Percentiles rank a stretch among this genome's conserved stretches.
Evolutionary conservation across 2,329 filamentous ascomycete genomes (phyloP).

Genomic region (Madurella fahalii): DNA sequence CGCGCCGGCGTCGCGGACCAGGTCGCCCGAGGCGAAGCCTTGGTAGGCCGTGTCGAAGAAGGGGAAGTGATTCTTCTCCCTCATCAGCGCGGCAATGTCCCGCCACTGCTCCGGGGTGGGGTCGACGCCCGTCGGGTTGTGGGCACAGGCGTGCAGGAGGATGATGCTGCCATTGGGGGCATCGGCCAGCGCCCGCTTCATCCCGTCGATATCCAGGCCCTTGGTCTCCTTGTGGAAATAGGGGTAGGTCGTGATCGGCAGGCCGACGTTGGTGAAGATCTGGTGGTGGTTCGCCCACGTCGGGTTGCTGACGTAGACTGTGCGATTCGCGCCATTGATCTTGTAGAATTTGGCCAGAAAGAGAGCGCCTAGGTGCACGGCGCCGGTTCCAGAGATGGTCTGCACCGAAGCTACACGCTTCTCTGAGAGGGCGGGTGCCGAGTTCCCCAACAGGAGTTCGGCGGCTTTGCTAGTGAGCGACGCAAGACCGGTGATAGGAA

Average conservation of each 20-base stretch:
- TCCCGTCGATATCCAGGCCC: slow-evolving; percentile 87
- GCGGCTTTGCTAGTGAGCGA: slow-evolving; percentile 86
- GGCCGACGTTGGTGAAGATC: slow-evolving; percentile 88
- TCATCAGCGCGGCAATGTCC: slow-evolving; percentile 75
- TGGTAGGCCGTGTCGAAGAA: slow-evolving; percentile 99
- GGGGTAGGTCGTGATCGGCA: slow-evolving; percentile 77
- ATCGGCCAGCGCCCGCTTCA: slow-evolving; percentile 65
- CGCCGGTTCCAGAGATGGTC: slow-evolving; percentile 95
- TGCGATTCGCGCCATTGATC: slow-evolving; percentile 63
- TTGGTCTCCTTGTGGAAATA: slow-evolving; percentile 90
- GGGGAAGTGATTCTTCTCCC: slow-evolving; percentile 79
- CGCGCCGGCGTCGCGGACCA: slow-evolving; percentile 81
- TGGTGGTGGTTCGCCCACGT: slow-evolving; percentile 99
- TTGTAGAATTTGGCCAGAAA: slow-evolving; percentile 92
- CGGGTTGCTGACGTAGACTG: slow-evolving; percentile 87
- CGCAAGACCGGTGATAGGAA: slow-evolving; percentile 85
- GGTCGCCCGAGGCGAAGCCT: slow-evolving; percentile 90
- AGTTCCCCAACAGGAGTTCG: slow-evolving; percentile 77
- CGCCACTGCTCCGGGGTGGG: slow-evolving; percentile 93
- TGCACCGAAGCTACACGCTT: slow-evolving; percentile 79
- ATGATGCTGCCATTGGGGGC: slow-evolving; percentile 81
- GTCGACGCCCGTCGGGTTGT: slow-evolving; percentile 97
- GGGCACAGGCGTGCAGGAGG: slow-evolving; percentile 89
- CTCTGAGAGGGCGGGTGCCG: slow-evolving; percentile 78
- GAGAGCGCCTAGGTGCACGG: slow-evolving; percentile 85